Conservation (phyloP, 768 basidiomycete species). For the Boletus tomentosulus region DNA sequence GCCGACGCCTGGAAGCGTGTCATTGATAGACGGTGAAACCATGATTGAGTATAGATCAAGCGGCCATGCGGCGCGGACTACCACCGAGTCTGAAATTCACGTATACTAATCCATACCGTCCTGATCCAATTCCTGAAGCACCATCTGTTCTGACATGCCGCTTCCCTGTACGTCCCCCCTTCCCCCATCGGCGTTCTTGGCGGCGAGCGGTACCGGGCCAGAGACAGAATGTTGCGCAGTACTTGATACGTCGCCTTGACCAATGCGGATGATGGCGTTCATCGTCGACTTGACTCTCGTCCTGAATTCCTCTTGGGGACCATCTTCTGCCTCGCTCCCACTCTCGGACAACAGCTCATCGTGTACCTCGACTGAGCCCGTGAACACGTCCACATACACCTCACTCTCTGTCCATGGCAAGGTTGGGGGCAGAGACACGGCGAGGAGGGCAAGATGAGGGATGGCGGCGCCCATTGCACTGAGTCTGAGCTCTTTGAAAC, state of each 20-base stretch:
- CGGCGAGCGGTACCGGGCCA: neutral
- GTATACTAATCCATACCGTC: conserved; percentile 32
- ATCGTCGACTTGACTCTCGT: conserved; percentile 71
- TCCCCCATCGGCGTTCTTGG: conserved; percentile 9
- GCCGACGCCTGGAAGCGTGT: neutral
- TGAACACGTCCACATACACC: conserved; percentile 56
- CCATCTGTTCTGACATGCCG: conserved; percentile 22
- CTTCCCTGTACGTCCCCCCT: conserved; percentile 5
- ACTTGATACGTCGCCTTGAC: conserved; percentile 47
- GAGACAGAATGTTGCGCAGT: conserved; percentile 4
- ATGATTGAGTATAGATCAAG: neutral
- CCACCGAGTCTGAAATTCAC: neutral
- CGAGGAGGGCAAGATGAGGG: conserved; percentile 68
- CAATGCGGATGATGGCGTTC: conserved; percentile 55
- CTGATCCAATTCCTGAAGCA: conserved; percentile 43
- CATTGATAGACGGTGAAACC: neutral
- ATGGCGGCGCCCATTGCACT: conserved; percentile 90
- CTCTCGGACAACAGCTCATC: conserved; percentile 62
- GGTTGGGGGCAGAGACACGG: conserved; percentile 65
- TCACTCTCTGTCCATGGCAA: conserved; percentile 65
- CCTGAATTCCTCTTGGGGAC: conserved; percentile 50
- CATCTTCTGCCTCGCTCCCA: conserved; percentile 52
- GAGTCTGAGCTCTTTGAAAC: conserved; percentile 73
- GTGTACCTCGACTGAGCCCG: conserved; percentile 67
- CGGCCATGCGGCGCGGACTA: neutral